These are phyloP conservation scores for Ceratocystis colombiana DNA, from an alignment of 2,329 filamentous ascomycete genomes.

Conservation along the genomic window DNA sequence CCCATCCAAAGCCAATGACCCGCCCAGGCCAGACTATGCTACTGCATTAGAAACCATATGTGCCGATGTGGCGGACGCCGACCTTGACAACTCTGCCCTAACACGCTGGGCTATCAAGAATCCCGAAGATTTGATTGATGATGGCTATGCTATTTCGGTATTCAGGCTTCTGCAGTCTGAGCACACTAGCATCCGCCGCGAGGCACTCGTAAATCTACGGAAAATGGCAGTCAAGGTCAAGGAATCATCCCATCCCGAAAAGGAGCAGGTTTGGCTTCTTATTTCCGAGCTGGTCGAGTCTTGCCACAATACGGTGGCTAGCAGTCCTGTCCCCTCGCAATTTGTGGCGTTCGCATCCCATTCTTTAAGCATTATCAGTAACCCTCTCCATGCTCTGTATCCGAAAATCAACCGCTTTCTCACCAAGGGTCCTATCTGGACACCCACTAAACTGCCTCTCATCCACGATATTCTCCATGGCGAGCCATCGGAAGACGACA, in stretches of 20 bases:
- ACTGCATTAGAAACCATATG: slow-evolving; percentile 6
- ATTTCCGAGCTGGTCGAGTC: slow-evolving; percentile 74
- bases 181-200: slow-evolving; percentile 64
- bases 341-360: slow-evolving; percentile 66
- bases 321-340: slow-evolving; percentile 56
- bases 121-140: slow-evolving; percentile 66
- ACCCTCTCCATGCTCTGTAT: slow-evolving; percentile 74
- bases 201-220: slow-evolving; percentile 60
- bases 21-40: slow-evolving; percentile 12
- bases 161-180: slow-evolving; percentile 66
- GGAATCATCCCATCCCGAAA: slow-evolving; percentile 63
- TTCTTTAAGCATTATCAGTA: slow-evolving; percentile 57
- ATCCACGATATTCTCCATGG: slow-evolving; percentile 52
- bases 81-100: slow-evolving; percentile 45
- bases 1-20: not conserved
- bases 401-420: slow-evolving; percentile 78
- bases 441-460: slow-evolving; percentile 61
- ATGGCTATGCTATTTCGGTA: slow-evolving; percentile 59
- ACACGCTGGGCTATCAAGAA: slow-evolving; percentile 65
- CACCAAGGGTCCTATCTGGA: slow-evolving; percentile 67
- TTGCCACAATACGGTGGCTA: slow-evolving; percentile 44
- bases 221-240: slow-evolving; percentile 55
- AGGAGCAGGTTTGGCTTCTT: slow-evolving; percentile 67
- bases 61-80: slow-evolving; percentile 25
- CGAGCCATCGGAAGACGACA: slow-evolving; percentile 61